A percentile compares a stretch with the other conserved stretches of the same genome.
phyloP scores from a whole-genome alignment of 2,329 filamentous ascomycete species.

The Blastomyces emzantsi region DNA sequence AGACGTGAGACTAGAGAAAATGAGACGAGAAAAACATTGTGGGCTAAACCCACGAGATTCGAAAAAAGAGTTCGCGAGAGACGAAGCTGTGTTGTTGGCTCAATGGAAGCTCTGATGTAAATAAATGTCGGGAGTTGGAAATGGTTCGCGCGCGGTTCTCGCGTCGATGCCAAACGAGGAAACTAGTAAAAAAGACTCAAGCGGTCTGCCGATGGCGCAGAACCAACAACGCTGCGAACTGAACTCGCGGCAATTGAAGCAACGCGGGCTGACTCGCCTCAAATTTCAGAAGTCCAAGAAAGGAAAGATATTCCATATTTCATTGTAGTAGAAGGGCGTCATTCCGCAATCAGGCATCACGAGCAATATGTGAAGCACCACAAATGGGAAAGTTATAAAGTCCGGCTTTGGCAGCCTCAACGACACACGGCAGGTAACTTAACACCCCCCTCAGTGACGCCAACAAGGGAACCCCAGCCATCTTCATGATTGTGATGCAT shows the following conservation, averaged over 20 bases:
- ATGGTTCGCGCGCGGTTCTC: background rate
- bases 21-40: background rate
- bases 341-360: background rate
- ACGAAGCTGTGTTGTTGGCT: background rate
- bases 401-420: no score
- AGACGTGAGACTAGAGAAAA: background rate
- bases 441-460: background rate
- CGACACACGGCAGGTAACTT: background rate
- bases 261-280: no score
- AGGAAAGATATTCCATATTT: background rate
- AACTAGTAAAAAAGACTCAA: no score
- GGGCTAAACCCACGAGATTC: background rate
- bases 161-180: background rate
- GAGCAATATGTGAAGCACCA: background rate
- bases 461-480: background rate
- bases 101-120: background rate
- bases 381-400: no score
- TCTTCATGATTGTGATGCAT: background rate
- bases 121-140: background rate
- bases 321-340: background rate
- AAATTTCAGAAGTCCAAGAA: background rate
- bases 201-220: background rate
- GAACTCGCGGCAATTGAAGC: no score
- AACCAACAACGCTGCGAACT: no score
- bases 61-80: background rate